Evolutionary conservation across 805 yeast genomes (phyloP).

Genomic region (Hanseniaspora vineae): DNA sequence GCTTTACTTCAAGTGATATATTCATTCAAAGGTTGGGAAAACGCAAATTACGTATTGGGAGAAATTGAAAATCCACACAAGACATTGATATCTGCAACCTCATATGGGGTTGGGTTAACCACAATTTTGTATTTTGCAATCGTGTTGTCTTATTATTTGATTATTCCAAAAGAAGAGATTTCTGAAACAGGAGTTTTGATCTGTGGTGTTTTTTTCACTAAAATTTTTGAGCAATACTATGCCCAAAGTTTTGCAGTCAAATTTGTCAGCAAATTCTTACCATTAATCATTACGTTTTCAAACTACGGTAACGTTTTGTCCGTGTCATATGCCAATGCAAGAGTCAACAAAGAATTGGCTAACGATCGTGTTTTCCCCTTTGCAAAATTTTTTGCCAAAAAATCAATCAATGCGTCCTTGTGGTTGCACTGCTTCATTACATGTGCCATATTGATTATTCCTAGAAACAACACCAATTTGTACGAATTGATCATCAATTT

Average conservation of each 20-base stretch:
- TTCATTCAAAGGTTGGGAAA: constrained; percentile 76
- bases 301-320: constrained; percentile 76
- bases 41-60: constrained; percentile 72
- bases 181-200: constrained; percentile 20
- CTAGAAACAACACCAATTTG: constrained; percentile 83
- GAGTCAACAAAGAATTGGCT: constrained; percentile 69
- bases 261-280: constrained; percentile 37
- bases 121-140: constrained; percentile 61
- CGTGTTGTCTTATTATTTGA: constrained; percentile 71
- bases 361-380: constrained; percentile 74
- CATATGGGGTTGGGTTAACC: constrained; percentile 48
- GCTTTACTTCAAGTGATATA: constrained; percentile 75
- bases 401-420: constrained; percentile 60
- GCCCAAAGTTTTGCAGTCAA: too few relatives aligned
- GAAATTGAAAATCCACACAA: constrained; percentile 64
- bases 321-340: constrained; percentile 71
- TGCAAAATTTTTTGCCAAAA: constrained; percentile 54
- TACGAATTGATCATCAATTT: constrained; percentile 69
- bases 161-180: constrained; percentile 58
- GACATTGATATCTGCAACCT: constrained; percentile 62
- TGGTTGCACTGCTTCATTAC: constrained; percentile 60
- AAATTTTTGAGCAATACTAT: constrained; percentile 62
- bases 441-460: constrained; percentile 59
- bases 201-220: constrained; percentile 66
- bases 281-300: constrained; percentile 66